These are phyloP conservation scores for Ceratobasidium sp. DNA, from an alignment of 1,284 basidiomycete genomes.

Conservation along the genomic window DNA sequence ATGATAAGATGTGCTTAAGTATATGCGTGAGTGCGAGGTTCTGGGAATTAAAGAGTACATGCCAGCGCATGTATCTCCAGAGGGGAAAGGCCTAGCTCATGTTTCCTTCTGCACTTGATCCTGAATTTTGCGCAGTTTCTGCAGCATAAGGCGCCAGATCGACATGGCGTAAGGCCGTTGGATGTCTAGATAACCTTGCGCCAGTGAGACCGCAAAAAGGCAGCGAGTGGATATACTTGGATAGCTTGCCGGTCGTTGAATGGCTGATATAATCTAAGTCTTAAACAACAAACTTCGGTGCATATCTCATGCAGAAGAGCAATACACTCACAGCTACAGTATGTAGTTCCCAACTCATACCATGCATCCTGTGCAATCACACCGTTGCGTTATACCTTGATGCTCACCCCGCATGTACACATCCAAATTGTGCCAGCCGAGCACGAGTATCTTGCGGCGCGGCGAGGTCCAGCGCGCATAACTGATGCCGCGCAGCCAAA, in stretches of 20 bases:
- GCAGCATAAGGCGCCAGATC: constrained; percentile 80
- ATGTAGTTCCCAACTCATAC: constrained; percentile 87
- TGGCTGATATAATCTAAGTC: constrained; percentile 81
- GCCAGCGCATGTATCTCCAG: constrained; percentile 3
- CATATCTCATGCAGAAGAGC: neutral
- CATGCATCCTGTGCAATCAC: constrained; percentile 74
- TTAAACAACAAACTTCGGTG: constrained; percentile 57
- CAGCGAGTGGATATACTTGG: constrained; percentile 79
- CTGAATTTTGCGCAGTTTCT: constrained; percentile 77
- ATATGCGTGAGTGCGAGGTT: no score
- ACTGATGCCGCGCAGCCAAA: constrained; percentile 70
- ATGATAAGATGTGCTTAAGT: no score
- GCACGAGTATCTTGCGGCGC: constrained; percentile 68
- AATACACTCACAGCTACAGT: constrained; percentile 64
- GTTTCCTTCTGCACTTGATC: constrained; percentile 82
- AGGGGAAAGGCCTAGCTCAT: constrained; percentile 61
- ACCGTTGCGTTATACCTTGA: constrained; percentile 77
- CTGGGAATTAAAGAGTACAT: constrained; percentile 67
- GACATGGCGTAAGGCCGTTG: constrained; percentile 76
- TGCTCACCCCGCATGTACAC: constrained; percentile 81
- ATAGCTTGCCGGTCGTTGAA: constrained; percentile 77
- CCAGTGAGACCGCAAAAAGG: constrained; percentile 85
- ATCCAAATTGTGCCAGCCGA: constrained; percentile 77
- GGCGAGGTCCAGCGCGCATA: constrained; percentile 72
- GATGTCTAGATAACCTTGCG: constrained; percentile 78